Conservation (phyloP, 768 basidiomycete genomes). For the Agaricus subrufescens region DNA sequence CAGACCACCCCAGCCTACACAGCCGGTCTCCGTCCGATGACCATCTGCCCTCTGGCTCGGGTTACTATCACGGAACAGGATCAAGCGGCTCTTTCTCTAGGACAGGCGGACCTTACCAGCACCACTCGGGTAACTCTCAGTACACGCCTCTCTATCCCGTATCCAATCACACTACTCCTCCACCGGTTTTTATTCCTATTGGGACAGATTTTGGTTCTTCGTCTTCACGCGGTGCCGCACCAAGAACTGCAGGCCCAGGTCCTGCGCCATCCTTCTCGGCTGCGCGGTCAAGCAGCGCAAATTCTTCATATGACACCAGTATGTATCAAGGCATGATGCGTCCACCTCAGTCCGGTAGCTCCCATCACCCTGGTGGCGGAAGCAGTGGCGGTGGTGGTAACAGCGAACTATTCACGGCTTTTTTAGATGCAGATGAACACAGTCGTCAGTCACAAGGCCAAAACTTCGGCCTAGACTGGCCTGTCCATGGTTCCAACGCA, state of each 20-base stretch:
- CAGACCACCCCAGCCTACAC: constrained; percentile 9
- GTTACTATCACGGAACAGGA: constrained; percentile 7
- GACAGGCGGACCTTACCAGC: constrained; percentile 4
- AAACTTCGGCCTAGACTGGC: constrained; percentile 9
- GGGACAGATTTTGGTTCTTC: constrained; percentile 5
- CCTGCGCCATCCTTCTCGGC: constrained; percentile 3
- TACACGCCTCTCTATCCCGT: constrained; percentile 12
- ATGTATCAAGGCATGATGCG: constrained; percentile 10
- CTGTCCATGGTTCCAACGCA: constrained; percentile 3
- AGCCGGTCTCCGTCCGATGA: constrained; percentile 12
- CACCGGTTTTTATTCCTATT: constrained; percentile 9
- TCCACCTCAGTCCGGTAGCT: constrained; percentile 3
- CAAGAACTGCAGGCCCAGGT: constrained; percentile 2
- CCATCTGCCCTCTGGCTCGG: constrained; percentile 8
- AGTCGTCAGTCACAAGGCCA: constrained; percentile 10
- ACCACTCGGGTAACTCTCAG: constrained; percentile 9
- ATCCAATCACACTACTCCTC: constrained; percentile 8
- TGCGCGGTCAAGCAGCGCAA: constrained; percentile 3
- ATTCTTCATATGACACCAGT: constrained; percentile 4
- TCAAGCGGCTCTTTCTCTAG: constrained; percentile 6
- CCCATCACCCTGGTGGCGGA: constrained; percentile 4
- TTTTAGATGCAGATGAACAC: constrained; percentile 9
- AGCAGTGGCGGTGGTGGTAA: constrained; percentile 3
- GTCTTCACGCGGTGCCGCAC: constrained; percentile 6
- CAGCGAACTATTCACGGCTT: constrained; percentile 6